Base-by-base conservation (phyloP, 371 early-diverging fungal genomes). In the Parasitella parasitica region DNA sequence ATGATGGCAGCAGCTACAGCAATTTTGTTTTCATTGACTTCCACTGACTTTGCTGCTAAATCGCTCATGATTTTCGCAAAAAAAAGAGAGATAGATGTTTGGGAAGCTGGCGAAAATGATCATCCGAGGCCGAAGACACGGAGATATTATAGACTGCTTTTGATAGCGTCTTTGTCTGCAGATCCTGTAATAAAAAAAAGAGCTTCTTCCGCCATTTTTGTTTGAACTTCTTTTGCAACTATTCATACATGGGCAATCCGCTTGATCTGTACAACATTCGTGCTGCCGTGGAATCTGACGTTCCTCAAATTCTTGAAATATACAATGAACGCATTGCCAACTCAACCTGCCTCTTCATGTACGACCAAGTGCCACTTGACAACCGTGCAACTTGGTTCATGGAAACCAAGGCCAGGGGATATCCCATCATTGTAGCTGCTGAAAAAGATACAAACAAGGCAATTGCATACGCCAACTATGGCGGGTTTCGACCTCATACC, bases 321-420 rank as follows among this genome's bases (percentile, higher is more conserved):
- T 81, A 73, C 66, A 81, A 81, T 69, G 78, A 81, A 28, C 76
- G 77, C 27, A 75, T 84, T 43, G 37, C 43, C 18, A 84, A 81
- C 55, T 81, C 83, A 1, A 73, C 79, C 13, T 71, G 73, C 18
- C 54, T 84, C 48, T 81, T 80, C 59, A 62, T 81, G 30, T 79
- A 75, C 55, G 69, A 77, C 3, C 60, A 70, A 30, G 74, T 81
- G 5, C 57, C 75, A n/a, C 52, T 78, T 11, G 67, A 76, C 16
- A 69, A 78, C 39, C 72, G 77, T 35, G 13, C 67, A 26, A 53
- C 66, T n/a, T 81, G 79, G 78, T 68, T 77, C 16, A 30, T 51
- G 9, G 73, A 71, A 13, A 34, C 49, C 8, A 67, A 69, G 34
- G 38, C 54, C 22, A 69, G 72, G 18, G 79, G 79, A 1, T 78